These are phyloP conservation scores for Kewa caespitosa DNA, from an alignment of 179 eudicot genomes.

Conservation along the genomic window DNA sequence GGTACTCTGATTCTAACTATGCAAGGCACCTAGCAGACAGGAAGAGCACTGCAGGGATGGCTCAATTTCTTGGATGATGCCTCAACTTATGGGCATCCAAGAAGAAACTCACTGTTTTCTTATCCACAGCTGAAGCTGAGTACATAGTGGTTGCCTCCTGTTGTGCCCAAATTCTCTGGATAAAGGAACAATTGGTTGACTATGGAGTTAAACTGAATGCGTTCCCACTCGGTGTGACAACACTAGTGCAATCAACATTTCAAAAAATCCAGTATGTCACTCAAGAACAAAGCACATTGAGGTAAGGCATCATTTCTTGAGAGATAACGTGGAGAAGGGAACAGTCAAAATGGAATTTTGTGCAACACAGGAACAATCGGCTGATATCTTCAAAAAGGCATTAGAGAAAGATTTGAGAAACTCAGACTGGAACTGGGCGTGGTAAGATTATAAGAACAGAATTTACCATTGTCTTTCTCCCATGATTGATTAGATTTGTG, in stretches of 20 bases:
- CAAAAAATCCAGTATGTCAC: not conserved
- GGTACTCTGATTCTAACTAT: not conserved
- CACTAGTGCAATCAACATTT: not conserved
- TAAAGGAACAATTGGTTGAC: not conserved
- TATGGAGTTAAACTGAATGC: not conserved
- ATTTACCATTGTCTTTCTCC: too few relatives aligned
- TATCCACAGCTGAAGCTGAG: not conserved
- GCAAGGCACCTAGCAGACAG: not conserved
- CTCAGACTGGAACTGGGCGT: too few relatives aligned
- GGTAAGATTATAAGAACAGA: too few relatives aligned
- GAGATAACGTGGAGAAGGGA: not conserved
- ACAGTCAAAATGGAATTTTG: not conserved
- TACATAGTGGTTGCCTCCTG: not conserved
- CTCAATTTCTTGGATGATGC: not conserved
- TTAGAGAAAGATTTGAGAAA: too few relatives aligned
- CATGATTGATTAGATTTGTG: too few relatives aligned
- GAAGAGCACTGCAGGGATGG: not conserved
- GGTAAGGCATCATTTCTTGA: not conserved
- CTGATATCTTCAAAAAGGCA: too few relatives aligned
- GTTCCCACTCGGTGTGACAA: not conserved
- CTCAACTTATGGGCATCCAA: too few relatives aligned
- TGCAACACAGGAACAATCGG: not conserved
- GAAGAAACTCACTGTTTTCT: not conserved
- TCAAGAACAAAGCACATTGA: not conserved
- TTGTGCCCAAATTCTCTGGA: not conserved